Base-by-base conservation (phyloP, 768 basidiomycete genomes). In the Tulasnella sp. region DNA sequence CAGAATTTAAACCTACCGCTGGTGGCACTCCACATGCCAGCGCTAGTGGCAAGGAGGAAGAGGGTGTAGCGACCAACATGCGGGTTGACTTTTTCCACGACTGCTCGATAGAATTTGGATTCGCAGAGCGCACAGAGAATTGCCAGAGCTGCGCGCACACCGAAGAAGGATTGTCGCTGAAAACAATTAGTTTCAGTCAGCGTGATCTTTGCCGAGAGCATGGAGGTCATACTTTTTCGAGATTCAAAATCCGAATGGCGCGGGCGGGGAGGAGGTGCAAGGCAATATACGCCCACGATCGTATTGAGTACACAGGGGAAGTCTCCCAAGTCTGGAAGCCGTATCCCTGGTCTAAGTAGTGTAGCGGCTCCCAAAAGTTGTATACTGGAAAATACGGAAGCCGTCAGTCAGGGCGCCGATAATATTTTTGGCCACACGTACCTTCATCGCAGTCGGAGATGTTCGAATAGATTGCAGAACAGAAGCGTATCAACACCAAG, bases 321-420 rank as follows among this genome's bases (percentile, higher is more conserved):
- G 93, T 89, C 82, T 99, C 97, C 97, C 97, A 99, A 0, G 97
- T 99, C 83, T 99, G 97, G 83, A 99, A 98, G 9, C 93, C 97
- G 77, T 90, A 86, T 34, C 94, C 94, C 76, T 90, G 85, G 77
- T 91, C 89, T 76, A 97, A 86, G 81, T 96, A 96, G 84, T 99
- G 97, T 19, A 99, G 85, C 25, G 97, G 97, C 81, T 99, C 97
- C 94, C 94, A 99, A 83, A 97, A 99, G 84, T 99, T 99, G 87
- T 91, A 99, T 15, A 97, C 97, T 99, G 68, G 69, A 40, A 72
- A 22, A 72, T 80, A 9, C 17, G n/a, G 67, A 22, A 64, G 25
- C 45, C 6, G 71, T 74, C 36, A 54, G 34, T 68, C 42, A 69
- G 25, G 38, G n/a, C 69, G 39, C 34, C 70, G 22, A 2, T 72